Conservation (phyloP, 345 rosid species). For the Schrenkiella parvula region DNA sequence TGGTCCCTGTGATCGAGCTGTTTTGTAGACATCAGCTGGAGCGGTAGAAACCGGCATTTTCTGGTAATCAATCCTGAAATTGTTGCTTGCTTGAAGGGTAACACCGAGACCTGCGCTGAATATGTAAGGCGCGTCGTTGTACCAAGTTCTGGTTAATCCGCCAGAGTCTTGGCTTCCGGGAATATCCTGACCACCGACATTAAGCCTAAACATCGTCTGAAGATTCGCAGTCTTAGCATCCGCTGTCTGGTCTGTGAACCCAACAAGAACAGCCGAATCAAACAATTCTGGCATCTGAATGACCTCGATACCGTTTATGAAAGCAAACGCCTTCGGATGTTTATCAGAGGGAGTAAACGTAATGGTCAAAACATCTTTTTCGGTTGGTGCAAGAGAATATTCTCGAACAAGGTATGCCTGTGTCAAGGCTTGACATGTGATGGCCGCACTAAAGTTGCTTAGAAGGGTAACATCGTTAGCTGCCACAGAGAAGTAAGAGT, state of each 20-base stretch:
- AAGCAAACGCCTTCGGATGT: slow-evolving; percentile 45
- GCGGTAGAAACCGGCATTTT: slow-evolving; percentile 42
- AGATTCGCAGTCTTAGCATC: slow-evolving; percentile 40
- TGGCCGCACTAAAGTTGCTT: slow-evolving; percentile 66
- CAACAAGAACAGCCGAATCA: slow-evolving; percentile 46
- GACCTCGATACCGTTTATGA: slow-evolving; percentile 74
- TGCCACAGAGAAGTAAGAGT: slow-evolving; percentile 56
- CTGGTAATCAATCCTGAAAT: slow-evolving; percentile 35
- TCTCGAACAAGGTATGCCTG: slow-evolving; percentile 66
- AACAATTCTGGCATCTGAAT: slow-evolving; percentile 53
- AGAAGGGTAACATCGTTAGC: slow-evolving; percentile 52
- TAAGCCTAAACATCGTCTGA: slow-evolving; percentile 63
- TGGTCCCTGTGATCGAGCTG: slow-evolving; percentile 60
- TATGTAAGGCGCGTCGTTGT: slow-evolving; percentile 57
- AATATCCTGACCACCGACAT: slow-evolving; percentile 66
- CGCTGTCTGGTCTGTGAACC: slow-evolving; percentile 35
- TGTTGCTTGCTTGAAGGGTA: slow-evolving; percentile 3
- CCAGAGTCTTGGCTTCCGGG: slow-evolving; percentile 55
- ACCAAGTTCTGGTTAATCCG: slow-evolving; percentile 62
- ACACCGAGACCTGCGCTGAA: slow-evolving; percentile 51
- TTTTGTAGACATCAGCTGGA: slow-evolving; percentile 55
- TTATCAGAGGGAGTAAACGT: slow-evolving; percentile 51
- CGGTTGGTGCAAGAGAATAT: slow-evolving; percentile 48
- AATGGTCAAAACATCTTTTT: slow-evolving; percentile 35
- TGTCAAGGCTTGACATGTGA: slow-evolving; percentile 66